Evolutionary conservation across 169 alveolate species (phyloP), one percentile per base, ranked within the genome.

Genomic region (Cryptosporidium ubiquitum): DNA sequence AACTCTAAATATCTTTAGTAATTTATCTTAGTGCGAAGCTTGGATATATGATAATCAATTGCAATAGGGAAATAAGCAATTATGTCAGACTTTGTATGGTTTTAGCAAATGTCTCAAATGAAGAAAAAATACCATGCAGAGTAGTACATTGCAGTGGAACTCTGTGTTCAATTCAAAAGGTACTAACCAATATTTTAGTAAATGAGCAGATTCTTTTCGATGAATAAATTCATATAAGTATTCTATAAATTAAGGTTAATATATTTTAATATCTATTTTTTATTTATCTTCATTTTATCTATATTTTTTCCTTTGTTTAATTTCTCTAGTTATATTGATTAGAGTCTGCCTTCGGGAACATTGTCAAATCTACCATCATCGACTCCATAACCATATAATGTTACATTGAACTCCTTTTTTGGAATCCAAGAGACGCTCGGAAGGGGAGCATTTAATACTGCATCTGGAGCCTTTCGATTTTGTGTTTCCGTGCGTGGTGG

Each of bases 281-380:
- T 64, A 33, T 31, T 35, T 18, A 5, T 14, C n/a, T n/a, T 66
- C 0, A 33, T 66, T 2, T 47, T 5, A n/a, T 0, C 0, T 10
- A 58, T 0, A 58, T 3, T 37, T 60, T 29, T 60, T 3, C 20
- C n/a, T 20, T 7, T 33, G 7, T 18, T 10, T 66, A 23, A 37
- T 26, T 33, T 66, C 33, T 14, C 35, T 20, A 39, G 29, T 66
- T 33, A 31, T 33, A 31, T 14, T 18, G 3, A n/a, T 29, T 69
- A 69, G 39, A 29, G 2, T 42, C 84, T 69, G 2, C 47, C 23
- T 40, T 79, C 89, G 20, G 89, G 89, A 29, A 79, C 4, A 29
- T 79, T 79, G 23, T 79, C 89, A 37, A 79, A 79, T 64, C 75
- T 79, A 39, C 89, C 89, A n/a, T 79, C 89, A 58, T 79, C 89